A percentile compares a stretch with the other conserved stretches of the same genome.
phyloP scores from a whole-genome alignment of 805 yeast genomes.

The Yamadazyma scolyti region DNA sequence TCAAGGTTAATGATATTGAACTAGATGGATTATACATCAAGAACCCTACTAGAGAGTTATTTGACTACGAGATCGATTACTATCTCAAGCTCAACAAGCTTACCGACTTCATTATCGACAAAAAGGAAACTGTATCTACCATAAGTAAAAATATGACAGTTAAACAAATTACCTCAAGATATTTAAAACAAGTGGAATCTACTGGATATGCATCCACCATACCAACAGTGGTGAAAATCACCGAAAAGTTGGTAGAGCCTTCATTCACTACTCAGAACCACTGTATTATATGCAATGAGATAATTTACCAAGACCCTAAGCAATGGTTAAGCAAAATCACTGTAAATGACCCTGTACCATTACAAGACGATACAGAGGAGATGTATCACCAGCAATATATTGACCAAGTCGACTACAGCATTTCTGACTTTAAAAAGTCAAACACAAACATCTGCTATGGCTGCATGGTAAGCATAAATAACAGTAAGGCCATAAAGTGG shows the following conservation, averaged over 20 bases:
- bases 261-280: conserved; percentile 8
- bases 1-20: conserved; percentile 43
- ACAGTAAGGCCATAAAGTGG: conserved; percentile 25
- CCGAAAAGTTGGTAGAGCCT: conserved; percentile 66
- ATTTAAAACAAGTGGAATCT: conserved; percentile 66
- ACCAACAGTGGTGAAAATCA: conserved; percentile 89
- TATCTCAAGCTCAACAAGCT: conserved; percentile 47
- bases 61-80: conserved; percentile 62
- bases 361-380: conserved; percentile 38
- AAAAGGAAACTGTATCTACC: conserved; percentile 22
- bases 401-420: conserved; percentile 4
- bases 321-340: conserved; percentile 70
- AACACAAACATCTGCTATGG: conserved; percentile 64
- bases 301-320: conserved; percentile 54
- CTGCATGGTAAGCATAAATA: conserved; percentile 62
- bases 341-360: conserved; percentile 50
- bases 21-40: conserved; percentile 41
- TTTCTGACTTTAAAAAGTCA: conserved; percentile 1
- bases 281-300: conserved; percentile 58
- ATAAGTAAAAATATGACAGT: conserved; percentile 74
- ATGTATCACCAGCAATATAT: conserved; percentile 20
- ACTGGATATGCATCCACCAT: conserved; percentile 82
- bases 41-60: conserved; percentile 73
- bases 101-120: conserved; percentile 20
- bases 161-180: conserved; percentile 70